Conservation (phyloP, 73 alveolate genomes). For the Loxodes magnus region DNA sequence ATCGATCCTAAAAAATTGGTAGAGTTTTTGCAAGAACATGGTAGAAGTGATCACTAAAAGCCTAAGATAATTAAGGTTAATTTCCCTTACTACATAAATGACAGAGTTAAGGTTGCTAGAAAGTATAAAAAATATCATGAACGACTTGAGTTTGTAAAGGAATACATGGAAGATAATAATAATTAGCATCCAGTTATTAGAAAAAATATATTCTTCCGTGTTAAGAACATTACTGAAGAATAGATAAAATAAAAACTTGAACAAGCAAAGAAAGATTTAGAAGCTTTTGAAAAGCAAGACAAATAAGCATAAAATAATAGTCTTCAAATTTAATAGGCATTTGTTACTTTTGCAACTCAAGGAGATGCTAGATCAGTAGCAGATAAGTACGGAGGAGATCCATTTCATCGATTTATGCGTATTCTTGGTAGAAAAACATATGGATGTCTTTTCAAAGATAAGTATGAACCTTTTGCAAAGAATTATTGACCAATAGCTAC, state of each 20-base stretch:
- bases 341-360: slow-evolving; percentile 1
- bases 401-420: not conserved
- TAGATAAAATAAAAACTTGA: not conserved
- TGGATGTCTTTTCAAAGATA: not conserved
- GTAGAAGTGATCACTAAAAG: not conserved
- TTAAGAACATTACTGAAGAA: not conserved
- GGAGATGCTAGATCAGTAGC: not conserved
- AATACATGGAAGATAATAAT: slow-evolving; percentile 1
- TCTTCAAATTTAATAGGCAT: not conserved
- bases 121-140: not conserved
- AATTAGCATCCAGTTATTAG: not conserved
- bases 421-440: not conserved
- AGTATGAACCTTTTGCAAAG: not conserved
- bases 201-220: not conserved
- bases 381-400: not conserved
- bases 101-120: not conserved
- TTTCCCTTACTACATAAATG: slow-evolving; percentile 20
- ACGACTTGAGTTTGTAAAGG: not conserved
- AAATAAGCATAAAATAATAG: not conserved
- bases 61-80: slow-evolving; percentile 11
- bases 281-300: too few species aligned
- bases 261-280: too few species aligned
- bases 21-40: slow-evolving; percentile 19
- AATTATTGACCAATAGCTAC: too few species aligned
- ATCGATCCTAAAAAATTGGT: slow-evolving; percentile 6